phyloP scores from a whole-genome alignment of 1,284 basidiomycete genomes.

The Naganishia sp. region DNA sequence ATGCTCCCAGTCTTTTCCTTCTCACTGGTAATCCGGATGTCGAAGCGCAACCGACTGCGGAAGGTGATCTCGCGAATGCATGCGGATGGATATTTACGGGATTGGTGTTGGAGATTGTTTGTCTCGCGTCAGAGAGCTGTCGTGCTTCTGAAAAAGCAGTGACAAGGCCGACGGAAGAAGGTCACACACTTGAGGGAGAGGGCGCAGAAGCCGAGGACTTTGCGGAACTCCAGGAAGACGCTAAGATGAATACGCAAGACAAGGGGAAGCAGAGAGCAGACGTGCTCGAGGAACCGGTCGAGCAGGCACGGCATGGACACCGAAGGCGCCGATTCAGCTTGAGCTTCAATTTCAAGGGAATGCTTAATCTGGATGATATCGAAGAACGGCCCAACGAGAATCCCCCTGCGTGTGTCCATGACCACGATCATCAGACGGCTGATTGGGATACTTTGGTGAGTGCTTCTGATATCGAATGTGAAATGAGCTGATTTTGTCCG shows the following conservation, averaged over 20 bases:
- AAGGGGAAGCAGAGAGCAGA: constrained; percentile 20
- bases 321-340: constrained; percentile 16
- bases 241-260: neutral
- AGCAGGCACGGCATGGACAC: neutral
- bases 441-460: constrained; percentile 27
- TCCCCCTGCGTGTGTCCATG: neutral
- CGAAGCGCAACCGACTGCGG: neutral
- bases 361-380: constrained; percentile 24
- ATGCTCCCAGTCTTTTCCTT: neutral
- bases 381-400: constrained; percentile 24
- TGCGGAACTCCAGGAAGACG: neutral
- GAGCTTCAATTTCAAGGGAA: constrained; percentile 24
- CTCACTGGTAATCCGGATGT: too few relatives aligned
- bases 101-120: constrained; percentile 21
- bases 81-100: constrained; percentile 26
- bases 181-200: too few relatives aligned
- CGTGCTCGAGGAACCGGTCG: neutral
- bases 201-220: neutral
- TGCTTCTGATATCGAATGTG: neutral
- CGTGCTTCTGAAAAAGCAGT: neutral
- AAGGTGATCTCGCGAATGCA: constrained; percentile 11
- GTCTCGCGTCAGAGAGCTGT: constrained; percentile 12
- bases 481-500: neutral
- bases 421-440: neutral
- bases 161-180: neutral